A percentile compares a stretch with the other conserved stretches of the same genome.
Evolutionary conservation across 495 filamentous ascomycete species (phyloP).

Genomic region (Neurospora sp.): DNA sequence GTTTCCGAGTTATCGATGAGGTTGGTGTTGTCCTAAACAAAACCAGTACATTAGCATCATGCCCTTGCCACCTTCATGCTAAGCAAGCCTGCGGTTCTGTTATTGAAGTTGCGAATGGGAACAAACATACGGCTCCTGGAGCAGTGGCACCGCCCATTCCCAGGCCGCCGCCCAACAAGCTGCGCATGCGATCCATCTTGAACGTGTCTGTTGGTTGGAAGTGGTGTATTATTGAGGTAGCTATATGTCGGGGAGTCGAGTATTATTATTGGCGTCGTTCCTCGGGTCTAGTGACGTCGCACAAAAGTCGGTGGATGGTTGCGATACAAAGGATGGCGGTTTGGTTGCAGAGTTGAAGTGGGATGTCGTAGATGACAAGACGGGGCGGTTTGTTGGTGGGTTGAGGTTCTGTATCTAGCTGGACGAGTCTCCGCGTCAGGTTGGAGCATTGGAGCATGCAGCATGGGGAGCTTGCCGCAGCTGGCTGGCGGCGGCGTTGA

Average conservation of each 20-base stretch:
- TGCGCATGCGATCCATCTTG: constrained; percentile 76
- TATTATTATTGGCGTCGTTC: not conserved
- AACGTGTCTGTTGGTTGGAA: not conserved
- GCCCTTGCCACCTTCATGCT: not conserved
- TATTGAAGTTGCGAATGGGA: not conserved
- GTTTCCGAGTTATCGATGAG: constrained; percentile 99
- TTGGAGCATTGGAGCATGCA: not conserved
- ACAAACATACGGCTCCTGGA: constrained; percentile 63
- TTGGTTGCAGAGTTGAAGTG: not conserved
- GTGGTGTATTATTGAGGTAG: not conserved
- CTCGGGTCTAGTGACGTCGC: not conserved
- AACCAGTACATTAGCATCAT: not conserved
- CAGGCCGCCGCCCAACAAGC: constrained; percentile 74
- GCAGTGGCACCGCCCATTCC: constrained; percentile 49
- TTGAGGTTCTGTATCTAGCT: not conserved
- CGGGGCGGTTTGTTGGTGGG: not conserved
- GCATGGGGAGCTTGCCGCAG: not conserved
- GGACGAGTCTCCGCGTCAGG: not conserved
- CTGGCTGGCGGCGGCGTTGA: constrained; percentile 14
- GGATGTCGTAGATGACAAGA: not conserved
- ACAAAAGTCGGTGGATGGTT: not conserved
- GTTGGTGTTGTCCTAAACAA: constrained; percentile 62
- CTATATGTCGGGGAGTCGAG: not conserved
- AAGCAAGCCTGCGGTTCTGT: not conserved
- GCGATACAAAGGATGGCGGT: not conserved